phyloP scores from a whole-genome alignment of 305 asterid genomes.

The Withania somnifera region DNA sequence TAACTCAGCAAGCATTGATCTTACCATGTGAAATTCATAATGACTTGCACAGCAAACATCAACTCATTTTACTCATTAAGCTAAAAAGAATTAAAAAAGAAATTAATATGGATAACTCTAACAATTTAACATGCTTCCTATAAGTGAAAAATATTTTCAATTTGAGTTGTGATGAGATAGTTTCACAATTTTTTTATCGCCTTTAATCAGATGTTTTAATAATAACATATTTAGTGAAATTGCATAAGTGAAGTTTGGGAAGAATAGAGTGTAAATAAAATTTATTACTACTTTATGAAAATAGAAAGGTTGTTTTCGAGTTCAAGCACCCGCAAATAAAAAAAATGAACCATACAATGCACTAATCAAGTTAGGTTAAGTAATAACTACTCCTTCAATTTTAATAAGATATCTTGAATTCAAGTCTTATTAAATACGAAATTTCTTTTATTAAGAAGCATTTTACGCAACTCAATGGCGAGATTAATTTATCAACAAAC shows the following conservation, averaged over 20 bases:
- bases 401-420: accelerated
- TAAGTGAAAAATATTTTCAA: neutral
- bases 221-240: too few relatives aligned
- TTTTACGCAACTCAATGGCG: neutral
- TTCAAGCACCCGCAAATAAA: too few relatives aligned
- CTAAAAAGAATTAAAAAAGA: neutral
- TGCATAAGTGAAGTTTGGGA: too few relatives aligned
- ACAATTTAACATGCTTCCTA: neutral
- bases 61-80: neutral
- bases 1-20: neutral
- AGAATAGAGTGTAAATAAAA: too few relatives aligned
- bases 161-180: neutral
- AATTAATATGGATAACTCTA: neutral
- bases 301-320: too few relatives aligned
- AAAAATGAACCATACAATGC: too few relatives aligned
- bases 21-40: slow-evolving; percentile 5
- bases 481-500: neutral
- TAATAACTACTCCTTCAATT: neutral
- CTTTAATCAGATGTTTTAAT: too few relatives aligned
- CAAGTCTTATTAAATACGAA: neutral
- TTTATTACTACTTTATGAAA: too few relatives aligned
- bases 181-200: too few relatives aligned
- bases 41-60: neutral
- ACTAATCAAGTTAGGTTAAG: neutral
- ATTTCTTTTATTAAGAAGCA: neutral